Evolutionary conservation across 768 basidiomycete species (phyloP), one percentile per base, ranked within the genome.

Genomic region (Leucocoprinus sp.): DNA sequence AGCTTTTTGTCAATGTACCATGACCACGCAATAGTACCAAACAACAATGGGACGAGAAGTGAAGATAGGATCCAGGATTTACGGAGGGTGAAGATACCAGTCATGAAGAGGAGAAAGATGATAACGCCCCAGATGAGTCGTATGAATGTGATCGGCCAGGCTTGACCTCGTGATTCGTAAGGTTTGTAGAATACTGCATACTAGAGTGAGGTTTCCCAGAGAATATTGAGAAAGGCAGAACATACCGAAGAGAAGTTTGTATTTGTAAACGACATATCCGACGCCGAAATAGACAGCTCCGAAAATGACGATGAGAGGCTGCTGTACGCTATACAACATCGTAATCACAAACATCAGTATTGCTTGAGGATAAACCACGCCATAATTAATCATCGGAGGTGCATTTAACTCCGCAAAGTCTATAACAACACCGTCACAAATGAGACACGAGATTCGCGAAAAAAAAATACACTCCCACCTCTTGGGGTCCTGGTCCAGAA

Each of bases 331-430:
- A 70, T 98, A 98, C 27, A 93, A 72, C 56, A 99, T 68, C 28
- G 89, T 93, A 64, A 99, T 86, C 51, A 92, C 87, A 63, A 97
- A 98, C 61, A 98, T 84, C 35, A 99, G 72, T 49, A 98, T 91
- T 4, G 93, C 88, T 59, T 97, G 95, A 0, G 96, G 96, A 60
- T 97, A 99, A 8, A 99, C 92, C 40, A 86, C 76, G 41, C 96
- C 96, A 54, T 98, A 95, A 63, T 97, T 98, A 64, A 98, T 86
- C 85, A 93, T 90, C 0, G 96, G 93, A 5, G 96, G 96, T 0
- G 93, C 92, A 57, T 99, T 96, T 12, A 98, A 73, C 60, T 96
- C 96, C 14, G 93, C 95, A 52, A 82, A 93, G 57, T 99, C 95
- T 97, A 56, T 9, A 12, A 28, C 15, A 26, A 5, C 8, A 41